Evolutionary conservation across 2,329 filamentous ascomycete species (phyloP).

Genomic region (Cadophora sp.): DNA sequence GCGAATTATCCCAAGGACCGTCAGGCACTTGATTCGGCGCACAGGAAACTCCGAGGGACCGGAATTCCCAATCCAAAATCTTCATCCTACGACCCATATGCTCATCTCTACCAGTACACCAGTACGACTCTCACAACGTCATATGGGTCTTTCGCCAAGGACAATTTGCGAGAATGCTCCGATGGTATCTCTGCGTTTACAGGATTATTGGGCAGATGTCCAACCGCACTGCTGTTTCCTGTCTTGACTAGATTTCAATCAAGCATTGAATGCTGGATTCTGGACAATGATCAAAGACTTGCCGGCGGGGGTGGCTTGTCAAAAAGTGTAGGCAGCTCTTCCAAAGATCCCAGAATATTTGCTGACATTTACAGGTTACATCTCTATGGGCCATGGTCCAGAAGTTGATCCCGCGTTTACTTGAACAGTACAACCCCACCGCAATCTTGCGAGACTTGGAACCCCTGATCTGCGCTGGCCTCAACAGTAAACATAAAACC

Average conservation of each 20-base stretch:
- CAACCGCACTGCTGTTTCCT: constrained; percentile 56
- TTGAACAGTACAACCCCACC: constrained; percentile 44
- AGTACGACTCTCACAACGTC: constrained; percentile 58
- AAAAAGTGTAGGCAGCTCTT: constrained; percentile 52
- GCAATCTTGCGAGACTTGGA: constrained; percentile 61
- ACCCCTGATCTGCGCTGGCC: constrained; percentile 60
- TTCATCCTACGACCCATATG: constrained; percentile 65
- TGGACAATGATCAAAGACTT: constrained; percentile 58
- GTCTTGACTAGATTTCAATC: constrained; percentile 66
- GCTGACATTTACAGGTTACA: constrained; percentile 12
- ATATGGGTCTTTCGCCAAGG: constrained; percentile 54
- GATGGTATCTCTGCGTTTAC: constrained; percentile 55
- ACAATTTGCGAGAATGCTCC: constrained; percentile 53
- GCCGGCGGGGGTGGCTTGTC: constrained; percentile 50
- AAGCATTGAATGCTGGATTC: constrained; percentile 68
- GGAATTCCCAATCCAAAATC: constrained; percentile 50
- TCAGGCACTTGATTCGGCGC: constrained; percentile 69
- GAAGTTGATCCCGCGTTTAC: constrained; percentile 45
- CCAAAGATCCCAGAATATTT: background rate
- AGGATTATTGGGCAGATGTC: constrained; percentile 49
- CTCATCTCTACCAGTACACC: constrained; percentile 68
- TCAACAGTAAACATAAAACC: constrained; percentile 61
- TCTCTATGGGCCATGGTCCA: constrained; percentile 59
- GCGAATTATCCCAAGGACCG: constrained; percentile 64
- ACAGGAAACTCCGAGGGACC: constrained; percentile 71